These are phyloP conservation scores for Metschnikowia borealis DNA, from an alignment of 805 yeast genomes.

Conservation along the genomic window DNA sequence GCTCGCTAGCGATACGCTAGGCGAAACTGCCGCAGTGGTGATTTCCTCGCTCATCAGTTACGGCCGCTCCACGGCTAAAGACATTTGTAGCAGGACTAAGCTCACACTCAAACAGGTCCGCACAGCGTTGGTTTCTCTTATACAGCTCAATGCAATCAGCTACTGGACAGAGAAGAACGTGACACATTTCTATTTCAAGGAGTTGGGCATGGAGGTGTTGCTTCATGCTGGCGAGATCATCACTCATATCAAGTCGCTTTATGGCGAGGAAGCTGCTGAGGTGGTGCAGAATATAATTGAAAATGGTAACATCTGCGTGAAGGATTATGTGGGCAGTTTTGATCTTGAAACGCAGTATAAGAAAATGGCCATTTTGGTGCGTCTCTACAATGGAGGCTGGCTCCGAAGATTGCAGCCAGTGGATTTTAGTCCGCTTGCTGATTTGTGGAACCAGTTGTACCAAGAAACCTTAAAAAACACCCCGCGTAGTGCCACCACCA, in stretches of 20 bases:
- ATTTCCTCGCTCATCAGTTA: slow-evolving; percentile 58
- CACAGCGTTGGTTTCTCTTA: slow-evolving; percentile 65
- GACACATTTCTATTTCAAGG: slow-evolving; percentile 56
- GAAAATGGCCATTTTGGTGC: slow-evolving; percentile 24
- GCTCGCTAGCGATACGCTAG: slow-evolving; percentile 53
- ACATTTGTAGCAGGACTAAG: slow-evolving; percentile 45
- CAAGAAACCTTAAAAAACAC: slow-evolving; percentile 32
- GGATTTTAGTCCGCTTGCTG: slow-evolving; percentile 34
- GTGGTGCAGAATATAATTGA: slow-evolving; percentile 67
- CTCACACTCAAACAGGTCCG: slow-evolving; percentile 52
- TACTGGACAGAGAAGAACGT: slow-evolving; percentile 49
- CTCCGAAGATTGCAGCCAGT: slow-evolving; percentile 27
- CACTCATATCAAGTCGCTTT: slow-evolving; percentile 43
- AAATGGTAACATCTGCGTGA: slow-evolving; percentile 59
- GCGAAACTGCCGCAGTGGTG: slow-evolving; percentile 68
- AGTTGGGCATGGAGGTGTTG: slow-evolving; percentile 58
- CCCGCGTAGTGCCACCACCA: slow-evolving; percentile 35
- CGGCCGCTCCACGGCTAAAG: slow-evolving; percentile 60
- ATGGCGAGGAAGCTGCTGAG: slow-evolving; percentile 47
- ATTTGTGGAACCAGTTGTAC: slow-evolving; percentile 36
- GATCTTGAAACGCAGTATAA: slow-evolving; percentile 20
- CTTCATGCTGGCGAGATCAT: slow-evolving; percentile 78
- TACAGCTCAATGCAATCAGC: slow-evolving; percentile 74
- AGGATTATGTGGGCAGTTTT: slow-evolving; percentile 38
- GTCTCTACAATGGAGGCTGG: slow-evolving; percentile 37